Percentiles rank a stretch among this genome's conserved stretches.
Evolutionary conservation across 2,329 filamentous ascomycete genomes (phyloP).

Genomic region (Fusarium sp.): DNA sequence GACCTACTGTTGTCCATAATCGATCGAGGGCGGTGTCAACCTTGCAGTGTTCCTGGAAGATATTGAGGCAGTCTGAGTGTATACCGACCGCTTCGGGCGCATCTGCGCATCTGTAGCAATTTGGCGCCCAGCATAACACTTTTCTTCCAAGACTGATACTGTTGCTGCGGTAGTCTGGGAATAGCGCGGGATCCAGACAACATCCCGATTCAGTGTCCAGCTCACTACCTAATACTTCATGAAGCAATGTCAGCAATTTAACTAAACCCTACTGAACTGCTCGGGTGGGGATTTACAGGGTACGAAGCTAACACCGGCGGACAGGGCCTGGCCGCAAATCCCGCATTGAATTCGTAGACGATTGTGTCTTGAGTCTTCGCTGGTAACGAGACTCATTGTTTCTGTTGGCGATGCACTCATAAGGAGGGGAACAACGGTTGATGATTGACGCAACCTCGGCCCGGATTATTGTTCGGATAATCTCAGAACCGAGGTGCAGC

Average conservation of each 20-base stretch:
- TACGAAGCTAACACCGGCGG: neutral
- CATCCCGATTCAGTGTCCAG: neutral
- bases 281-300: slow-evolving; percentile 4
- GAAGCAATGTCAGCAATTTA: neutral
- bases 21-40: neutral
- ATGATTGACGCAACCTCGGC: slow-evolving; percentile 1
- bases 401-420: neutral
- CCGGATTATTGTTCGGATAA: slow-evolving; percentile 15
- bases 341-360: slow-evolving; percentile 16
- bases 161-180: neutral
- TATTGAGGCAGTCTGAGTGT: slow-evolving; percentile 1
- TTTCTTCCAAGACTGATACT: neutral
- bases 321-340: slow-evolving; percentile 4
- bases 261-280: neutral
- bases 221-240: neutral
- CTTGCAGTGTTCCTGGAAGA: slow-evolving; percentile 10
- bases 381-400: neutral
- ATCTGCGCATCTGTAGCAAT: slow-evolving; percentile 10
- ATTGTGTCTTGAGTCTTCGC: neutral
- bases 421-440: slow-evolving; percentile 7
- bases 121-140: slow-evolving; percentile 5
- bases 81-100: neutral
- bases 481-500: neutral
- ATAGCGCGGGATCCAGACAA: neutral
- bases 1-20: slow-evolving; percentile 10